Evolutionary conservation across 345 rosid genomes (phyloP).

Genomic region (Lepidium didymum): DNA sequence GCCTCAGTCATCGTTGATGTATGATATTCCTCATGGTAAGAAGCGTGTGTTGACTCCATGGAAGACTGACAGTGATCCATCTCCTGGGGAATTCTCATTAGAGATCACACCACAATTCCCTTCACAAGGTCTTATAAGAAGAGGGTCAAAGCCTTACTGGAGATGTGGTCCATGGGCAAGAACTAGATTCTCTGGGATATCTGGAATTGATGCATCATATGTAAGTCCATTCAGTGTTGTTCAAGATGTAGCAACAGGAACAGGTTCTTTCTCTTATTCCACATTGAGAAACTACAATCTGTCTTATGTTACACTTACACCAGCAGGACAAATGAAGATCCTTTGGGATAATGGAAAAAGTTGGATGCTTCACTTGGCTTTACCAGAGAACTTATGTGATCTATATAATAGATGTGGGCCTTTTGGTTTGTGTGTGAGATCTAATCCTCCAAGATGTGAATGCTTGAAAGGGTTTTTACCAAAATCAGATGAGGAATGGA

Average conservation of each 20-base stretch:
- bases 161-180: slow-evolving; percentile 30
- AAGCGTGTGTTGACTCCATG: slow-evolving; percentile 20
- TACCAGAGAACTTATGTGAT: slow-evolving; percentile 18
- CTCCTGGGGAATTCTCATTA: slow-evolving; percentile 12
- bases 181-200: slow-evolving; percentile 19
- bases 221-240: slow-evolving; percentile 22
- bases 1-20: slow-evolving; percentile 18
- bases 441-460: slow-evolving; percentile 2
- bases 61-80: slow-evolving; percentile 19
- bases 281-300: slow-evolving; percentile 12
- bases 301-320: slow-evolving; percentile 5
- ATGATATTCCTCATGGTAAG: slow-evolving; percentile 5
- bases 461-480: slow-evolving; percentile 31
- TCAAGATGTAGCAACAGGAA: slow-evolving; percentile 18
- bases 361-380: slow-evolving; percentile 12
- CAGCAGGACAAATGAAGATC: slow-evolving; percentile 19
- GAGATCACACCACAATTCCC: slow-evolving; percentile 25
- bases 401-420: slow-evolving; percentile 24
- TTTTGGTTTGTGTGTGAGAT: slow-evolving; percentile 26
- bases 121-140: slow-evolving; percentile 8
- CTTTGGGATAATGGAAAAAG: slow-evolving; percentile 5
- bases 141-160: slow-evolving; percentile 16
- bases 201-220: slow-evolving; percentile 13
- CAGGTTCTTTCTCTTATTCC: slow-evolving; percentile 15
- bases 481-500: slow-evolving; percentile 18